These are phyloP conservation scores for Corymbia citriodora DNA, from an alignment of 441 rosid species.

Conservation along the genomic window DNA sequence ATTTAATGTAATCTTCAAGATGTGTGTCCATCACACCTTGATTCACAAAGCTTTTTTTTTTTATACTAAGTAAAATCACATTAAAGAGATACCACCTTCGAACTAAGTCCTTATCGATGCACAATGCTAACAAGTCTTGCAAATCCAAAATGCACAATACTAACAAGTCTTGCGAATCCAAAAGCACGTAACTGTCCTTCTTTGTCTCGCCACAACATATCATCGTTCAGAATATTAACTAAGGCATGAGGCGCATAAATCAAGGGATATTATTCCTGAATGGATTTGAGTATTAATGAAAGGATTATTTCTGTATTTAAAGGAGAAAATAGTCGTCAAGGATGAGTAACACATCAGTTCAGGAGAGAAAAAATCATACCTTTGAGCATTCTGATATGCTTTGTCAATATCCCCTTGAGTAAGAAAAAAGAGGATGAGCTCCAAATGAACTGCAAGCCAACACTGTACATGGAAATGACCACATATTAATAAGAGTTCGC, in stretches of 20 bases:
- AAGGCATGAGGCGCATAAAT: neutral
- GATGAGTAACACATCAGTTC: neutral
- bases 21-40: neutral
- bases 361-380: slow-evolving; percentile 29
- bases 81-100: neutral
- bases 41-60: neutral
- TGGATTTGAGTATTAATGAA: neutral
- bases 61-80: neutral
- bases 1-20: neutral
- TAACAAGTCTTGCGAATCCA: neutral
- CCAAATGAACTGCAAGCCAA: slow-evolving; percentile 50
- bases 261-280: neutral
- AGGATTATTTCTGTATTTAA: slow-evolving; percentile 1
- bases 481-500: neutral
- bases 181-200: neutral
- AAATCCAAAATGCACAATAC: neutral
- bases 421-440: slow-evolving; percentile 53
- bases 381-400: slow-evolving; percentile 43
- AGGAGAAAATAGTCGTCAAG: neutral
- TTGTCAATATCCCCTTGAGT: slow-evolving; percentile 37
- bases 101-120: neutral
- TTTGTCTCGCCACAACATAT: neutral
- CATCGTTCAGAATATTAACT: neutral
- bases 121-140: neutral
- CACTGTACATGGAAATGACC: slow-evolving; percentile 29